phyloP scores from a whole-genome alignment of 2,329 filamentous ascomycete genomes.

The Rutstroemia sydowiana region DNA sequence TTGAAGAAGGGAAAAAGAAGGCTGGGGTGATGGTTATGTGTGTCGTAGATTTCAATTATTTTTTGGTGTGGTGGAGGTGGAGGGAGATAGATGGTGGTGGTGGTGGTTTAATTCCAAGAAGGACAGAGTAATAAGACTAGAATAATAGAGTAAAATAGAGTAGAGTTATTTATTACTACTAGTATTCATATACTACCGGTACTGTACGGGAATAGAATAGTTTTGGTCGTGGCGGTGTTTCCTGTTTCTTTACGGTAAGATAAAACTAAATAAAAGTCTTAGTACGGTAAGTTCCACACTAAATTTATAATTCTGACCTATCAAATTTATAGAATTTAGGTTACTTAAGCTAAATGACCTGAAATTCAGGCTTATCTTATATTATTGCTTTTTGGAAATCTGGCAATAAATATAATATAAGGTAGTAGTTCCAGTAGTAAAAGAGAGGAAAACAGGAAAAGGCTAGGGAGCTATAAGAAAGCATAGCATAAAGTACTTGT shows the following conservation, averaged over 20 bases:
- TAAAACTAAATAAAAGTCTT: slow-evolving; percentile 5
- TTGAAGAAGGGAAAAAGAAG: slow-evolving; percentile 6
- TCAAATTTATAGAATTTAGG: not conserved
- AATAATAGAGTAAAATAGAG: slow-evolving; percentile 13
- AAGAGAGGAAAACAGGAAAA: too few relatives aligned
- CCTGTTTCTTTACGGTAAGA: slow-evolving; percentile 12
- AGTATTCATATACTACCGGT: too few relatives aligned
- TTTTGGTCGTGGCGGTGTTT: too few relatives aligned
- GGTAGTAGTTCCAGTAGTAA: too few relatives aligned
- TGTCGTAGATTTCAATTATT: not conserved
- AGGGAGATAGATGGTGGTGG: too few relatives aligned
- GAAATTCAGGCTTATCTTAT: not conserved
- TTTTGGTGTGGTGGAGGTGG: too few relatives aligned
- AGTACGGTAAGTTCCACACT: not conserved
- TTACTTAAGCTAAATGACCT: not conserved
- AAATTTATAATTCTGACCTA: not conserved
- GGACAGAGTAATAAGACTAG: too few relatives aligned
- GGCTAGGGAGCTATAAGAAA: too few relatives aligned
- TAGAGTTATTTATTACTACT: too few relatives aligned
- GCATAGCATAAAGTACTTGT: too few relatives aligned
- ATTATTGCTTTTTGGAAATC: not conserved
- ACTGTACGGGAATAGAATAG: too few relatives aligned
- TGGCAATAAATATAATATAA: not conserved
- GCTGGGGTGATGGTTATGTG: not conserved
- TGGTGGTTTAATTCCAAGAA: too few relatives aligned